Evolutionary conservation across 257 asterid species (phyloP).

Genomic region (Rubia yunnanensis): DNA sequence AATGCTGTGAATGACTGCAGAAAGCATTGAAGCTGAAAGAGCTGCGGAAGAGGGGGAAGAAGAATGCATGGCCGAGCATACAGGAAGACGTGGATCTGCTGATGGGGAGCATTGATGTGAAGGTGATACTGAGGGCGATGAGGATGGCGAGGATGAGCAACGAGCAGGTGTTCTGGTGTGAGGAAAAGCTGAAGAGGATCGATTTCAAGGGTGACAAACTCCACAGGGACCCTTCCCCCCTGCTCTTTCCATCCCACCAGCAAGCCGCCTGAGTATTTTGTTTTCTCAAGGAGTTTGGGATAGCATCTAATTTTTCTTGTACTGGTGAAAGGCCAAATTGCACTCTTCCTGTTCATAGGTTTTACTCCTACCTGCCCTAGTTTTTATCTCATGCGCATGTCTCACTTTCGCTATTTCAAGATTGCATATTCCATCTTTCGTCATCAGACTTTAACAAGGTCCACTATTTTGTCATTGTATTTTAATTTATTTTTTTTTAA

Average conservation of each 20-base stretch:
- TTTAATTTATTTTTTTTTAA: too few relatives aligned
- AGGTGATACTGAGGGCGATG: slow-evolving; percentile 55
- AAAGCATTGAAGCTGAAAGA: slow-evolving; percentile 75
- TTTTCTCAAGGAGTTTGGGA: too few relatives aligned
- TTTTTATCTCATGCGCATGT: too few relatives aligned
- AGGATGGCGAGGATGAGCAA: slow-evolving; percentile 52
- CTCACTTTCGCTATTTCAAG: too few relatives aligned
- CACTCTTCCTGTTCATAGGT: too few relatives aligned
- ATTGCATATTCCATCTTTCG: too few relatives aligned
- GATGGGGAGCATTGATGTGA: slow-evolving; percentile 63
- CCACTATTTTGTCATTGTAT: too few relatives aligned
- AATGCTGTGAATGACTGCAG: slow-evolving; percentile 26
- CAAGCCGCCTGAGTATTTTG: too few relatives aligned
- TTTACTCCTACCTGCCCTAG: too few relatives aligned
- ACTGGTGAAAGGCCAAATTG: too few relatives aligned
- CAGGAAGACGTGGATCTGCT: slow-evolving; percentile 50
- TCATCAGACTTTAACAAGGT: too few relatives aligned
- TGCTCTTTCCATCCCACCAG: slow-evolving; percentile 68
- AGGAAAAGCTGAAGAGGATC: slow-evolving; percentile 76
- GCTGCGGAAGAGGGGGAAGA: slow-evolving; percentile 54
- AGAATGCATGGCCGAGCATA: slow-evolving; percentile 54
- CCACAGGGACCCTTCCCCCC: slow-evolving; percentile 73
- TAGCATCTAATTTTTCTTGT: too few relatives aligned
- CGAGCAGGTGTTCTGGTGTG: slow-evolving; percentile 77
- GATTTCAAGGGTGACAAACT: slow-evolving; percentile 49